Evolutionary conservation across 352 stramenopile genomes (phyloP).

Genomic region (Globisporangium carolinianum): DNA sequence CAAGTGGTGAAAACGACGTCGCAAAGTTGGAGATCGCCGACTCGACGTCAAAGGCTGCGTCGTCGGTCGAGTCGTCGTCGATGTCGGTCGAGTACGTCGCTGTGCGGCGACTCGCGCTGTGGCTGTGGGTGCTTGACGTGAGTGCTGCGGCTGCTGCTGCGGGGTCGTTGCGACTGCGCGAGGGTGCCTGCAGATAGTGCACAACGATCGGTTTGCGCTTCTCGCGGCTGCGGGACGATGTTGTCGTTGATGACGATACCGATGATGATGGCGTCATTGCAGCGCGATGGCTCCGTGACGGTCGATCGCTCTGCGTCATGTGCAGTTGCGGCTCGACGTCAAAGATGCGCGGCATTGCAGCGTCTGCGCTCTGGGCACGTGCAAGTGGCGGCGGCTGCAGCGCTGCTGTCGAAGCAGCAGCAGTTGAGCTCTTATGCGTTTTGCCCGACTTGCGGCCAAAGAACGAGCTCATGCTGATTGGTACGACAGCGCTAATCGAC

Average conservation of each 20-base stretch:
- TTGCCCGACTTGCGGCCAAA: slow-evolving; percentile 9
- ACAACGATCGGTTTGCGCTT: slow-evolving; percentile 29
- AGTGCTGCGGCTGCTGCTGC: slow-evolving; percentile 1
- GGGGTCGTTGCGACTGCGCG: slow-evolving; percentile 2
- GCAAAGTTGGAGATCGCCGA: slow-evolving; percentile 18
- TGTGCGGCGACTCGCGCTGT: background rate
- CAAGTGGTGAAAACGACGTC: slow-evolving; percentile 16
- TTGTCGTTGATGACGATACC: slow-evolving; percentile 1
- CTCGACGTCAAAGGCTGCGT: slow-evolving; percentile 14
- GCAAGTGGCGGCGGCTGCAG: slow-evolving; percentile 1
- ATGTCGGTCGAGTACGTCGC: slow-evolving; percentile 9
- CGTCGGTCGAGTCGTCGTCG: slow-evolving; percentile 1
- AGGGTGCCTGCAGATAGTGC: slow-evolving; percentile 16
- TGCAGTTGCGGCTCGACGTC: slow-evolving; percentile 1
- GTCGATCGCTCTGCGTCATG: slow-evolving; percentile 1
- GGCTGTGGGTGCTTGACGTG: slow-evolving; percentile 3
- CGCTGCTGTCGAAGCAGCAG: too few species aligned
- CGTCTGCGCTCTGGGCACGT: slow-evolving; percentile 8
- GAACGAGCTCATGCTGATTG: slow-evolving; percentile 6
- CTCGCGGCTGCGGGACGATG: slow-evolving; percentile 14
- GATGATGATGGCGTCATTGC: background rate
- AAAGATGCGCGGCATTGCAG: background rate
- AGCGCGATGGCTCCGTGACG: background rate
- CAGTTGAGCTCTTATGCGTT: background rate
- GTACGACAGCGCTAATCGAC: too few species aligned